Evolutionary conservation across 257 asterid genomes (phyloP).

Genomic region (Ilex asprella): DNA sequence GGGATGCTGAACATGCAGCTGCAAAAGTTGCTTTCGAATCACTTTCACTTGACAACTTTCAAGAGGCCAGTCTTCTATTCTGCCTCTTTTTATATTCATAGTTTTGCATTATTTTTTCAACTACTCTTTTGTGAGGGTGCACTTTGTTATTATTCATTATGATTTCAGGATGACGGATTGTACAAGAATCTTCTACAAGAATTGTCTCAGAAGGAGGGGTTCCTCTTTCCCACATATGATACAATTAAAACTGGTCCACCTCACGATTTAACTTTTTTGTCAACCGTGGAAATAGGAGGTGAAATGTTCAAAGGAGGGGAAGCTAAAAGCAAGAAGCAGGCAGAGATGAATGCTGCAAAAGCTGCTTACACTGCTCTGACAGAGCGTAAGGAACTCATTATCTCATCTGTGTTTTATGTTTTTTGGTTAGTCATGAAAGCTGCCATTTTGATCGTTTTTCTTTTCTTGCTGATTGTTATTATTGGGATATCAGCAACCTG

Average conservation of each 20-base stretch:
- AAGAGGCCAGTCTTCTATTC: conserved; percentile 41
- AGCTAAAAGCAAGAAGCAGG: conserved; percentile 64
- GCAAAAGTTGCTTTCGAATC: conserved; percentile 72
- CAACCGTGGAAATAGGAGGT: conserved; percentile 49
- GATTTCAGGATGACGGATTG: conserved; percentile 50
- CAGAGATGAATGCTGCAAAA: conserved; percentile 81
- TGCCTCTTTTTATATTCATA: background rate
- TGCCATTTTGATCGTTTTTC: too few relatives aligned
- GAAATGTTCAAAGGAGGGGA: conserved; percentile 40
- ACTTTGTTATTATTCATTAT: conserved; percentile 1
- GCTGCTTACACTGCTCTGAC: conserved; percentile 45
- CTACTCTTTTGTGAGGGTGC: background rate
- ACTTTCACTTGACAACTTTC: conserved; percentile 34
- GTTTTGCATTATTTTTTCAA: background rate
- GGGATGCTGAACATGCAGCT: conserved; percentile 81
- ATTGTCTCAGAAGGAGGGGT: conserved; percentile 46
- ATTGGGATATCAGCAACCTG: too few relatives aligned
- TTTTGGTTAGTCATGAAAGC: too few relatives aligned
- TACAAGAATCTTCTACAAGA: conserved; percentile 67
- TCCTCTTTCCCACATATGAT: conserved; percentile 42
- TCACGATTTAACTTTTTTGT: conserved; percentile 42
- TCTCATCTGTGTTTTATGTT: background rate
- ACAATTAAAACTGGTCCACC: conserved; percentile 40
- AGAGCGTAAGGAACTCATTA: conserved; percentile 36
- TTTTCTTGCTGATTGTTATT: too few relatives aligned